A percentile compares a stretch with the other conserved stretches of the same genome.
Conservation (phyloP, 208 protist genomes). For the Vickermania spadyakhi region DNA sequence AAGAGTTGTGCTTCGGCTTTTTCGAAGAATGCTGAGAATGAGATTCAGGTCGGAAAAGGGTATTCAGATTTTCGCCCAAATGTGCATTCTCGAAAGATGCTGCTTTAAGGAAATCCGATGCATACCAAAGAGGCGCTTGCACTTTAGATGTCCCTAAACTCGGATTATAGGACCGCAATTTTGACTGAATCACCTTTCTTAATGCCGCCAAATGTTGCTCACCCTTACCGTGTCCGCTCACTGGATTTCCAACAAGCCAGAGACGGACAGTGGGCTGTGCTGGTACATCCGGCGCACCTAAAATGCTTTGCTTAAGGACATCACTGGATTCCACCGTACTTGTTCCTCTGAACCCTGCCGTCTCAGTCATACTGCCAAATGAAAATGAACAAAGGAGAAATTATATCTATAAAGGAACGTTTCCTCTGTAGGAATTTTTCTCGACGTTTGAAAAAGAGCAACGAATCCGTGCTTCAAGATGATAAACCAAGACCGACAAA, state of each 20-base stretch:
- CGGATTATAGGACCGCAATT: not conserved
- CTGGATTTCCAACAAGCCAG: slow-evolving; percentile 57
- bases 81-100: not conserved
- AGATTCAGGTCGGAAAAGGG: not conserved
- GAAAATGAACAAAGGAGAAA: slow-evolving; percentile 8
- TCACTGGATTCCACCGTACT: not conserved
- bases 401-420: slow-evolving; percentile 6
- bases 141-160: not conserved
- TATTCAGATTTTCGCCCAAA: not conserved
- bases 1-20: not conserved
- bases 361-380: slow-evolving; percentile 2
- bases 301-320: not conserved
- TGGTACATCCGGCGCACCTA: not conserved
- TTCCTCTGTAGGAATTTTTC: not conserved
- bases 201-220: slow-evolving; percentile 4
- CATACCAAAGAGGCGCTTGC: not conserved
- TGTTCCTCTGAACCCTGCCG: not conserved
- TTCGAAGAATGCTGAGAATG: not conserved
- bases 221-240: slow-evolving; percentile 35
- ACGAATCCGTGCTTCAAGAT: no score
- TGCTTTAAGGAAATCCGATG: not conserved
- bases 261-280: not conserved
- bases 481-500: no score
- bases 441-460: no score
- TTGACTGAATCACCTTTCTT: not conserved